Conservation (phyloP, 768 basidiomycete species). For the Asterophora lycoperdoides region DNA sequence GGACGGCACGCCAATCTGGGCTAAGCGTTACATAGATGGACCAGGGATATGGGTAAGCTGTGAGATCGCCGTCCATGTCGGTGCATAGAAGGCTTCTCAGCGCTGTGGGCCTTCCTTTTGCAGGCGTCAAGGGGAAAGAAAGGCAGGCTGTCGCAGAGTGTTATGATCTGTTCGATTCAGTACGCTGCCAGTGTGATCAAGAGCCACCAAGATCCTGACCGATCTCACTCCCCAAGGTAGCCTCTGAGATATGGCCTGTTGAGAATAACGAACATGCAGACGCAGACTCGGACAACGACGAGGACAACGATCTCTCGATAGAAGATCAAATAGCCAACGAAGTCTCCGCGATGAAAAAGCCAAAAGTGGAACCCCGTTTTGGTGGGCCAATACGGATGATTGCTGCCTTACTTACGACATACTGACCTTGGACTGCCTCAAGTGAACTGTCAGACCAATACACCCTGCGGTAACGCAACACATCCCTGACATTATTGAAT, state of each 20-base stretch:
- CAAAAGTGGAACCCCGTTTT: constrained; percentile 59
- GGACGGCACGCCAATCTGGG: constrained; percentile 70
- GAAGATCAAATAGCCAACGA: constrained; percentile 73
- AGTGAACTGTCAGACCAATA: constrained; percentile 80
- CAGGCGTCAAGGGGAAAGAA: constrained; percentile 77
- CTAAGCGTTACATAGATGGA: constrained; percentile 63
- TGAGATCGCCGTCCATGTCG: constrained; percentile 18
- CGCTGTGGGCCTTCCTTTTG: background rate
- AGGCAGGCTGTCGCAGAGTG: constrained; percentile 72
- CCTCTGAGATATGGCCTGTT: constrained; percentile 67
- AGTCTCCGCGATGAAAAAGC: constrained; percentile 64
- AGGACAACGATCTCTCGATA: constrained; percentile 41
- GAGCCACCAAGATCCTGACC: background rate
- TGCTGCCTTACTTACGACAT: background rate
- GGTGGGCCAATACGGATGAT: constrained; percentile 32
- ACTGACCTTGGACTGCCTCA: background rate
- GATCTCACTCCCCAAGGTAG: constrained; percentile 49
- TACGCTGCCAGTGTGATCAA: constrained; percentile 28
- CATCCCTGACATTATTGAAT: background rate
- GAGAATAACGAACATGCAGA: constrained; percentile 19
- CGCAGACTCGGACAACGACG: constrained; percentile 35
- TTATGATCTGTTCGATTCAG: constrained; percentile 75
- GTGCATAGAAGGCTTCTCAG: background rate
- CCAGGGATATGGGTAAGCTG: constrained; percentile 87
- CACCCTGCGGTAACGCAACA: constrained; percentile 59